Percentiles rank a stretch among this genome's conserved stretches.
phyloP scores from a whole-genome alignment of 345 rosid species.

The Aegle marmelos region DNA sequence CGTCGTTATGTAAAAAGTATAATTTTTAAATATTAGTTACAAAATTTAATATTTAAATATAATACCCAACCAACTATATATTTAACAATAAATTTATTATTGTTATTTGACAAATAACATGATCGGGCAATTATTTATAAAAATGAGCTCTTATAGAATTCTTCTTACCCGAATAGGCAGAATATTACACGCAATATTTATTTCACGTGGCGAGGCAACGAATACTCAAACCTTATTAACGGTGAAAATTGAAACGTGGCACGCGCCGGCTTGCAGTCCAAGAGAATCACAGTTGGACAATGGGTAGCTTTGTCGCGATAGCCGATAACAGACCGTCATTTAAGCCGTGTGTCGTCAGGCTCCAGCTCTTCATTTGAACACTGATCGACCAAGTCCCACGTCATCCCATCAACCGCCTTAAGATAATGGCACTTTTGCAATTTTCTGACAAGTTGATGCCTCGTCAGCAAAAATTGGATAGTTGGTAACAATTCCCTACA shows the following conservation, averaged over 20 bases:
- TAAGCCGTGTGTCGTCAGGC: not conserved
- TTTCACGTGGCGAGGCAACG: too few species aligned
- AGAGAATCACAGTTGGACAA: not conserved
- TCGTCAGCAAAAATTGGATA: not conserved
- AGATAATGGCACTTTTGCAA: not conserved
- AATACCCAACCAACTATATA: too few species aligned
- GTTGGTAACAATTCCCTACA: not conserved
- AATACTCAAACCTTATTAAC: too few species aligned
- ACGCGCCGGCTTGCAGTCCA: not conserved
- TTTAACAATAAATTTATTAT: too few species aligned
- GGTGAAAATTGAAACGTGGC: not conserved
- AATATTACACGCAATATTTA: too few species aligned
- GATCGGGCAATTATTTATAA: too few species aligned
- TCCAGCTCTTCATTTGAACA: not conserved
- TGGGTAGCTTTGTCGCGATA: not conserved
- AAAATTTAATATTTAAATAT: too few species aligned
- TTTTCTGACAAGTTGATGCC: not conserved
- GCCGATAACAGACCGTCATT: not conserved
- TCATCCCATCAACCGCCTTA: not conserved
- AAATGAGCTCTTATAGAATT: too few species aligned
- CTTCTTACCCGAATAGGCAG: too few species aligned
- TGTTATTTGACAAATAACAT: too few species aligned
- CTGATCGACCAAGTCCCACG: not conserved
- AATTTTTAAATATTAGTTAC: too few species aligned
- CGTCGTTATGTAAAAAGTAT: too few species aligned